A percentile compares a stretch with the other conserved stretches of the same genome.
Evolutionary conservation across 768 basidiomycete genomes (phyloP).

Genomic region (Zangia roseola): DNA sequence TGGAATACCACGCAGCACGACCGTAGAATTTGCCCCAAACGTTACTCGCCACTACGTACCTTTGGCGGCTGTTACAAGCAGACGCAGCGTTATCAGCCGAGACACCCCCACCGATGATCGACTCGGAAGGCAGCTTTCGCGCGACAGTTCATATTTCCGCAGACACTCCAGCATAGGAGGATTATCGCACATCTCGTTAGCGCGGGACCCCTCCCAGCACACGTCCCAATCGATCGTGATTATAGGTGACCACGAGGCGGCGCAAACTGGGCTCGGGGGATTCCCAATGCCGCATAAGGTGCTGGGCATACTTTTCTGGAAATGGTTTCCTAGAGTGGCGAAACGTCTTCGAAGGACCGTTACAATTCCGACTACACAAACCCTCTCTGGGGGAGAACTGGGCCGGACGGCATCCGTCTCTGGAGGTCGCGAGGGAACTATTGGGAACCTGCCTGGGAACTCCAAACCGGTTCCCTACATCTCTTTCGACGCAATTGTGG

Average conservation of each 20-base stretch:
- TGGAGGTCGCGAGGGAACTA: background rate
- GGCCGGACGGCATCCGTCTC: slow-evolving; percentile 25
- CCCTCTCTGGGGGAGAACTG: slow-evolving; percentile 40
- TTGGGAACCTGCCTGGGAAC: slow-evolving; percentile 34
- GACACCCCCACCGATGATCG: slow-evolving; percentile 6
- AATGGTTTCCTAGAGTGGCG: slow-evolving; percentile 62
- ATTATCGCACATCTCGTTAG: slow-evolving; percentile 14
- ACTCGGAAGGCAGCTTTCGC: slow-evolving; percentile 5
- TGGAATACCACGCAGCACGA: slow-evolving; percentile 42
- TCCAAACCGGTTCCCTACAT: slow-evolving; percentile 72
- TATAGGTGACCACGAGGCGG: slow-evolving; percentile 11
- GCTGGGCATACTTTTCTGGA: slow-evolving; percentile 45
- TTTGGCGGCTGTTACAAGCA: slow-evolving; percentile 28
- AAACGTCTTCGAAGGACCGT: slow-evolving; percentile 62
- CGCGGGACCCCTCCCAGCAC: slow-evolving; percentile 16
- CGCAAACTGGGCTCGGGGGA: slow-evolving; percentile 54
- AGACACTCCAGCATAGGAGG: slow-evolving; percentile 12
- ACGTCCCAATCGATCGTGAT: slow-evolving; percentile 8
- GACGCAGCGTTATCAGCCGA: slow-evolving; percentile 15
- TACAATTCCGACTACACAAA: slow-evolving; percentile 72
- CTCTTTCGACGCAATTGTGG: slow-evolving; percentile 81
- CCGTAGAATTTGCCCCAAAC: slow-evolving; percentile 51
- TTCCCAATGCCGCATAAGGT: slow-evolving; percentile 71
- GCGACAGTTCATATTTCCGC: slow-evolving; percentile 12
- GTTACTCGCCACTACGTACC: slow-evolving; percentile 27